Evolutionary conservation across 306 rosid genomes (phyloP).

Genomic region (Dalbergia cochinchinensis): DNA sequence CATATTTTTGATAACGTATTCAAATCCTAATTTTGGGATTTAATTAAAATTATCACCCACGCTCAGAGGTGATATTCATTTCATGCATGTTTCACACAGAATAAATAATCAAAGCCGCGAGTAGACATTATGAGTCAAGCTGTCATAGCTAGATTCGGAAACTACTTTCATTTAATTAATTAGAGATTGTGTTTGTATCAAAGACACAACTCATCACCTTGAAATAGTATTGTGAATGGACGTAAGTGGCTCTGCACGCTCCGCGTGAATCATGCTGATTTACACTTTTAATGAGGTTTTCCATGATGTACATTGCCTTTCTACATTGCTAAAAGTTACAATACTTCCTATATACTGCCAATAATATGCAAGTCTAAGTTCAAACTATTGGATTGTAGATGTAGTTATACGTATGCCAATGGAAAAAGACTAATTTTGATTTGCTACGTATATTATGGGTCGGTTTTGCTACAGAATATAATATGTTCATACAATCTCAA

Average conservation of each 20-base stretch:
- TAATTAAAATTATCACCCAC: constrained; percentile 34
- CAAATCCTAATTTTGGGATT: constrained; percentile 17
- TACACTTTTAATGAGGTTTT: not conserved
- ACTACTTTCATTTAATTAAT: constrained; percentile 29
- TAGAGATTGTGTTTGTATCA: not conserved
- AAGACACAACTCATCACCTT: constrained; percentile 40
- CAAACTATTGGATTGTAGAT: not conserved
- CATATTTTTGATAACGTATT: constrained; percentile 37
- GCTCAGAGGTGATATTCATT: constrained; percentile 39
- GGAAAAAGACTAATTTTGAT: no score
- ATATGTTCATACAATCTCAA: no score
- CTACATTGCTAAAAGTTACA: constrained; percentile 32
- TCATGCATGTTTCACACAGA: not conserved
- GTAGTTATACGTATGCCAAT: not conserved
- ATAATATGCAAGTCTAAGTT: constrained; percentile 12
- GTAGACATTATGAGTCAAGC: constrained; percentile 44
- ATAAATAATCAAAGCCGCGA: constrained; percentile 39
- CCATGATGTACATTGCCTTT: constrained; percentile 29
- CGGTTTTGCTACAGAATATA: no score
- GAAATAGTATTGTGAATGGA: constrained; percentile 28
- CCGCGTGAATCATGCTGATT: constrained; percentile 40
- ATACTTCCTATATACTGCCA: not conserved
- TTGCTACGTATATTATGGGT: no score
- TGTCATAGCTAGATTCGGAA: constrained; percentile 34
- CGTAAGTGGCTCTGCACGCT: constrained; percentile 40